Evolutionary conservation across 148 eudicot genomes (phyloP), one percentile per base, ranked within the genome.

Genomic region (Diospyros lotus): DNA sequence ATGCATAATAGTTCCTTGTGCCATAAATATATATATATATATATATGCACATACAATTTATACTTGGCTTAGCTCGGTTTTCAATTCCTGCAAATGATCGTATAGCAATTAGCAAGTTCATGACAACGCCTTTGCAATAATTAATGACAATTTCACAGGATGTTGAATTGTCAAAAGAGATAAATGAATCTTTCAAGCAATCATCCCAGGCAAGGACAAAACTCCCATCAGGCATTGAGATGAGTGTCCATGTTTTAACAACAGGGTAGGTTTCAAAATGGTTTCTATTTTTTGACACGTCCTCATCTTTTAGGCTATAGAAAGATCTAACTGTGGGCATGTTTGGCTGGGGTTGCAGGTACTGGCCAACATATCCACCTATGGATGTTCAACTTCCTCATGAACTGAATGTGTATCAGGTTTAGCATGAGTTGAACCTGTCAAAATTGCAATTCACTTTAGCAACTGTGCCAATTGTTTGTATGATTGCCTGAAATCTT

Each of bases 311-410:
- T 56, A 46, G 52, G 13, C 56, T 14, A 39, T 45, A 46, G 18
- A 66, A 3, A 9, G 58, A 72, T 66, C 40, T 66, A 69, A 77
- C 48, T 17, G 54, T 42, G 12, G 50, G 59, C 61, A 59, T 66
- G 41, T 63, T 76, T 74, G 48, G 77, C 66, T 64, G 68, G 38
- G 28, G 67, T 59, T 88, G 86, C 86, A 94, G 98, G 79, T 94
- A 94, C 83, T 94, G 97, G 98, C 98, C 98, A 60, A 94, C 98
- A 28, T 94, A 94, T 81, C 96, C 97, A 10, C 98, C 98, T 2
- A 94, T 92, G 98, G 93, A 90, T 87, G 91, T 94, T 63, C 86
- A 93, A 69, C 97, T 94, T 79, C 98, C 98, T 51, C 97, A 89
- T 44, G 98, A 94, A 79, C 83, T 94, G 68, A 94, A 92, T 87